phyloP scores from a whole-genome alignment of 1,284 basidiomycete genomes.

The Chiua sp. region DNA sequence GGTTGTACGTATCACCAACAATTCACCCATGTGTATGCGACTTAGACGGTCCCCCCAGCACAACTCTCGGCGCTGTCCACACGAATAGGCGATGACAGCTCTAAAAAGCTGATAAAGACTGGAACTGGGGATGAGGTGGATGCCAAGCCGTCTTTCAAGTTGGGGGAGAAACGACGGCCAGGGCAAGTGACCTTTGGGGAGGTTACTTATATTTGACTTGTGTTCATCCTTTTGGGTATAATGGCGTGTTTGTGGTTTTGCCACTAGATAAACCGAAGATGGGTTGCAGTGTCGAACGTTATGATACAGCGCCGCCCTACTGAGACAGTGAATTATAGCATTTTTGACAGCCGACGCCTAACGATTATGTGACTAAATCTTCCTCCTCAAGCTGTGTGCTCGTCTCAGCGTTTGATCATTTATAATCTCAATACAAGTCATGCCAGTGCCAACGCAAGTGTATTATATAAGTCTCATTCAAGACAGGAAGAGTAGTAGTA shows the following conservation, averaged over 20 bases:
- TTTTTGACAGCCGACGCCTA: too few relatives aligned
- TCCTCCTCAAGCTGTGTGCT: too few relatives aligned
- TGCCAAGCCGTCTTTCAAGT: not conserved
- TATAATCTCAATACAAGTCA: too few relatives aligned
- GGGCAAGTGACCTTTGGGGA: constrained; percentile 1
- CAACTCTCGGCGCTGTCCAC: not conserved
- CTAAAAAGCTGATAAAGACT: not conserved
- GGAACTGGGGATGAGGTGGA: not conserved
- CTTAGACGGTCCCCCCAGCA: not conserved
- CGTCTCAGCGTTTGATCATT: too few relatives aligned
- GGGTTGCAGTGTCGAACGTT: too few relatives aligned
- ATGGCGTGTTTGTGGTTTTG: not conserved
- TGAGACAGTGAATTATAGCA: too few relatives aligned
- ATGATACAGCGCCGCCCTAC: too few relatives aligned
- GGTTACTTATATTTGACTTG: not conserved
- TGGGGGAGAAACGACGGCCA: not conserved
- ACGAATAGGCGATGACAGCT: not conserved
- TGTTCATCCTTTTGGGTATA: not conserved
- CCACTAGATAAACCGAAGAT: too few relatives aligned
- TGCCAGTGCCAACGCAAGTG: too few relatives aligned
- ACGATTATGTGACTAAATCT: too few relatives aligned
- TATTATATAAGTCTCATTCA: too few relatives aligned
- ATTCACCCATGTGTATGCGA: not conserved
- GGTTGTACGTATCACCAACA: not conserved
- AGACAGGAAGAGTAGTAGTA: too few relatives aligned